A percentile compares a stretch with the other conserved stretches of the same genome.
Conservation (phyloP, 768 basidiomycete species). For the Lyophyllum shimeji region DNA sequence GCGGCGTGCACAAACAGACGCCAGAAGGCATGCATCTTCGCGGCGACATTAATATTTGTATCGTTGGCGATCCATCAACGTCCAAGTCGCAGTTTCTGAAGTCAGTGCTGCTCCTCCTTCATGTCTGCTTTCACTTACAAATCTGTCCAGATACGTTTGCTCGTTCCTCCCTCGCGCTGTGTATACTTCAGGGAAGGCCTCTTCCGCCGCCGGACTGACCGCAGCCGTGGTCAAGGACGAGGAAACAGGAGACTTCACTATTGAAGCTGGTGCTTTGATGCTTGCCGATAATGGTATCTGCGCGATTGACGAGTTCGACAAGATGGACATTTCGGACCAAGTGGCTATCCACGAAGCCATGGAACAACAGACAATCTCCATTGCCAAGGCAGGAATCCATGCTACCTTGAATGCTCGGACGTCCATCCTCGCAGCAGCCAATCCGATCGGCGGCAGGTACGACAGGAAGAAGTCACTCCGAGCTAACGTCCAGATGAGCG, state of each 20-base stretch:
- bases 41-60: constrained; percentile 98
- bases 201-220: constrained; percentile 97
- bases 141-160: constrained; percentile 79
- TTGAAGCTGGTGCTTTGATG: constrained; percentile 99
- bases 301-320: constrained; percentile 99
- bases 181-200: constrained; percentile 99
- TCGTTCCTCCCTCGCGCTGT: constrained; percentile 97
- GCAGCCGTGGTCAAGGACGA: constrained; percentile 98
- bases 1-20: constrained; percentile 97
- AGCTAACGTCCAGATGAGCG: constrained; percentile 95
- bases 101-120: constrained; percentile 43
- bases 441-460: constrained; percentile 95
- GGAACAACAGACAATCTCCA: constrained; percentile 99
- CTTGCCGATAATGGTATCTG: constrained; percentile 99
- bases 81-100: constrained; percentile 99
- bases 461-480: constrained; percentile 91
- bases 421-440: constrained; percentile 96
- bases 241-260: constrained; percentile 98
- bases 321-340: constrained; percentile 99
- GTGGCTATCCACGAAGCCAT: constrained; percentile 99
- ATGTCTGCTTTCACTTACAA: neutral
- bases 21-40: constrained; percentile 96
- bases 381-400: constrained; percentile 98
- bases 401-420: constrained; percentile 98
- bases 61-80: constrained; percentile 95